Conservation (phyloP, 805 yeast genomes). For the Maudiozyma barnettii region DNA sequence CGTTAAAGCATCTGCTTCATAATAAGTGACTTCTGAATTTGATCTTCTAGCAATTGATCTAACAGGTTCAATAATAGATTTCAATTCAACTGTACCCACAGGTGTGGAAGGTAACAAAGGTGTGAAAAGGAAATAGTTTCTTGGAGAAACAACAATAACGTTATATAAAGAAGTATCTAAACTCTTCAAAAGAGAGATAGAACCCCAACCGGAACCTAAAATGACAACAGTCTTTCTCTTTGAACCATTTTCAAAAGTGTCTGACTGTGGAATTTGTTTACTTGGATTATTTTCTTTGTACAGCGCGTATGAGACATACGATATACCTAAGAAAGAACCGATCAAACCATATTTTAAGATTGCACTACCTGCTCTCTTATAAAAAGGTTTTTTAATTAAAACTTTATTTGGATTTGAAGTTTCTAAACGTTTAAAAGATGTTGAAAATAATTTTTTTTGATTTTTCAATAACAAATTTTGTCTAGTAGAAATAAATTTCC, state of each 20-base stretch:
- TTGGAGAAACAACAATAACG: conserved; percentile 83
- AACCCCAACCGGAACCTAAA: conserved; percentile 93
- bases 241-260: conserved; percentile 38
- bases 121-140: conserved; percentile 91
- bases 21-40: conserved; percentile 67
- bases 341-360: conserved; percentile 39
- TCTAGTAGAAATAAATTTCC: background rate
- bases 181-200: conserved; percentile 72
- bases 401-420: background rate
- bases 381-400: conserved; percentile 6
- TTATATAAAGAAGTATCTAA: conserved; percentile 81
- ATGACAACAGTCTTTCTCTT: conserved; percentile 45
- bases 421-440: background rate
- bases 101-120: conserved; percentile 94
- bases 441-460: conserved; percentile 1
- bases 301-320: conserved; percentile 52
- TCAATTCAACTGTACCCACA: conserved; percentile 81
- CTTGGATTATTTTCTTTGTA: conserved; percentile 55
- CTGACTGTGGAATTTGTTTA: conserved; percentile 51
- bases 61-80: conserved; percentile 91
- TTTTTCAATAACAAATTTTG: background rate
- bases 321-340: conserved; percentile 37
- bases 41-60: conserved; percentile 74
- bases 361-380: conserved; percentile 8
- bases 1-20: conserved; percentile 83